phyloP scores from a whole-genome alignment of 345 rosid genomes.

The Sisymbrium altissimum region DNA sequence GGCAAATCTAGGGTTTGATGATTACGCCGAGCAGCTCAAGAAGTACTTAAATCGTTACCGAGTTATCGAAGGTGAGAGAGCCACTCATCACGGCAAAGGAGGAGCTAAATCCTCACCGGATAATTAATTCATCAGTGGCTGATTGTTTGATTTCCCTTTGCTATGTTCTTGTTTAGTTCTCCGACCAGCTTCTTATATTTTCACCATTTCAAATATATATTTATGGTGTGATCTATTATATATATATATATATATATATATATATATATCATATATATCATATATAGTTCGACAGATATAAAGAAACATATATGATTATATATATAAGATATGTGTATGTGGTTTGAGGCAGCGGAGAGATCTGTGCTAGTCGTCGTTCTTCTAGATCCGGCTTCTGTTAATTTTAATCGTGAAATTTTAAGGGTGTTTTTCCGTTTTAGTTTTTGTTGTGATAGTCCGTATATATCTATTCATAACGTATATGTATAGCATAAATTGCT shows the following conservation, averaged over 20 bases:
- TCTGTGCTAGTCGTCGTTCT: too few species aligned
- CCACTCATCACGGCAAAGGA: conserved; percentile 37
- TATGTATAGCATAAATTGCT: background rate
- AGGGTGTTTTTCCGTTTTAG: background rate
- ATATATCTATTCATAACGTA: background rate
- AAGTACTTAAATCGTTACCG: conserved; percentile 49
- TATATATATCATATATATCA: too few species aligned
- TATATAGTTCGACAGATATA: conserved; percentile 1
- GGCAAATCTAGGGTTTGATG: conserved; percentile 66
- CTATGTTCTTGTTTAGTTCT: background rate
- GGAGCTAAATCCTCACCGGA: conserved; percentile 26
- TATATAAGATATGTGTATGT: conserved; percentile 6
- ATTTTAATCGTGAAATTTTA: too few species aligned
- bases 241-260: background rate
- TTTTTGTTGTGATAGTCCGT: too few species aligned
- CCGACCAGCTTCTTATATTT: background rate
- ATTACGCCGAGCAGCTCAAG: conserved; percentile 52
- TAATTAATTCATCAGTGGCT: background rate
- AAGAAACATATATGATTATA: background rate
- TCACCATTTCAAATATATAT: background rate
- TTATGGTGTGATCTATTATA: background rate
- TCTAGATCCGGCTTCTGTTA: too few species aligned
- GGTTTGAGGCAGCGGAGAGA: conserved; percentile 7
- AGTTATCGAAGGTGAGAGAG: conserved; percentile 54
- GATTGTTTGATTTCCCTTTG: background rate